These are phyloP conservation scores for Teunomyces tritomae DNA, from an alignment of 805 yeast species.

Conservation along the genomic window DNA sequence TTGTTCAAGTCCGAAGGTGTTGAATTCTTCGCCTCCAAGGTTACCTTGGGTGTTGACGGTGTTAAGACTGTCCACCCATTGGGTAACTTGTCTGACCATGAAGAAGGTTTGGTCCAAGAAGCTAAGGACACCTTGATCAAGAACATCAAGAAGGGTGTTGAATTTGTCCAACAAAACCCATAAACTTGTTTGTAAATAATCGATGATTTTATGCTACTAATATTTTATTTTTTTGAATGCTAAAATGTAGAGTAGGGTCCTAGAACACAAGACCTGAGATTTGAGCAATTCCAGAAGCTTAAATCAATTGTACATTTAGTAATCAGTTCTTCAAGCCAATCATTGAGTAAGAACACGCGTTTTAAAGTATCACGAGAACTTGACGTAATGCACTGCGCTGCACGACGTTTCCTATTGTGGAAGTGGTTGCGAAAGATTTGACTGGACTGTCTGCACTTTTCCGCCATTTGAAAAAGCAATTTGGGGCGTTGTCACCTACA, in stretches of 20 bases:
- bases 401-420: neutral
- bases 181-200: constrained; percentile 22
- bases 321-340: too few species aligned
- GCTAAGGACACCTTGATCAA: constrained; percentile 88
- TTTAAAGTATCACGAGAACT: neutral
- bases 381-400: neutral
- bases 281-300: too few species aligned
- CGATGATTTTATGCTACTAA: neutral
- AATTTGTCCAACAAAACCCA: constrained; percentile 75
- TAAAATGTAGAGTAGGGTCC: neutral
- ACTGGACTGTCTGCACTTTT: neutral
- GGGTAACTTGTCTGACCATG: constrained; percentile 71
- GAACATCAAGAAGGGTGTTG: constrained; percentile 92
- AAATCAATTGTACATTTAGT: too few species aligned
- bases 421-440: constrained; percentile 2
- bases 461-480: neutral
- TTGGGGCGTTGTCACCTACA: constrained; percentile 1
- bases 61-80: constrained; percentile 75
- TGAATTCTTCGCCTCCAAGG: constrained; percentile 93
- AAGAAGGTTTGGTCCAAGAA: constrained; percentile 75
- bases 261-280: too few species aligned
- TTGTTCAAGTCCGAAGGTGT: constrained; percentile 85
- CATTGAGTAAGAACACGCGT: too few species aligned
- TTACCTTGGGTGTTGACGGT: constrained; percentile 91
- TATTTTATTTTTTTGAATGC: too few species aligned